A percentile compares a stretch with the other conserved stretches of the same genome.
phyloP scores from a whole-genome alignment of 495 filamentous ascomycete genomes.

The Penicillium ucsense region DNA sequence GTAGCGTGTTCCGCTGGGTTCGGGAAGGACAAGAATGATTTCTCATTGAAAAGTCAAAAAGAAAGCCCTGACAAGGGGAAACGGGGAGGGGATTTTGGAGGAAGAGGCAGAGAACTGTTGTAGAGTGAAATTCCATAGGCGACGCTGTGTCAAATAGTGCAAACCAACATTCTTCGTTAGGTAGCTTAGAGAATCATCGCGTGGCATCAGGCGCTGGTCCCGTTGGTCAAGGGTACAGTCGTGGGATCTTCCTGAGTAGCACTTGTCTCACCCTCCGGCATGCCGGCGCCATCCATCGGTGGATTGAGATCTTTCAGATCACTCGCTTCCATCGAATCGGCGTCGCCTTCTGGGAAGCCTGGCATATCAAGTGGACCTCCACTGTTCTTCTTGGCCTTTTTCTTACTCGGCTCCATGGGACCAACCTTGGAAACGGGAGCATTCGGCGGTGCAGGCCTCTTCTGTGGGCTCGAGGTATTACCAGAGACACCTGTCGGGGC shows the following conservation, averaged over 20 bases:
- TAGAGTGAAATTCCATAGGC: too few species aligned
- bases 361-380: conserved; percentile 22
- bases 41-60: too few species aligned
- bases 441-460: conserved; percentile 52
- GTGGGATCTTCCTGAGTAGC: conserved; percentile 3
- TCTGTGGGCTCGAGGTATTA: conserved; percentile 59
- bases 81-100: too few species aligned
- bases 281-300: conserved; percentile 10
- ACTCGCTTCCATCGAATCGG: conserved; percentile 12
- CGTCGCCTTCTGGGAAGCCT: conserved; percentile 27
- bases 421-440: conserved; percentile 15
- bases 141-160: too few species aligned
- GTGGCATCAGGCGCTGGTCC: conserved; percentile 13
- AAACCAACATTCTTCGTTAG: too few species aligned
- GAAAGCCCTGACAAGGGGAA: too few species aligned
- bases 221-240: conserved; percentile 24
- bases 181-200: background rate
- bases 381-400: conserved; percentile 40
- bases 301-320: conserved; percentile 13
- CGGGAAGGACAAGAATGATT: too few species aligned
- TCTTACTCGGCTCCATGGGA: conserved; percentile 34
- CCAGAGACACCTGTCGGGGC: conserved; percentile 21
- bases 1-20: too few species aligned
- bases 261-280: conserved; percentile 8
- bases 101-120: too few species aligned